Base-by-base conservation (phyloP, 164 flowering plant genomes). In the Macadamia tetraphylla region DNA sequence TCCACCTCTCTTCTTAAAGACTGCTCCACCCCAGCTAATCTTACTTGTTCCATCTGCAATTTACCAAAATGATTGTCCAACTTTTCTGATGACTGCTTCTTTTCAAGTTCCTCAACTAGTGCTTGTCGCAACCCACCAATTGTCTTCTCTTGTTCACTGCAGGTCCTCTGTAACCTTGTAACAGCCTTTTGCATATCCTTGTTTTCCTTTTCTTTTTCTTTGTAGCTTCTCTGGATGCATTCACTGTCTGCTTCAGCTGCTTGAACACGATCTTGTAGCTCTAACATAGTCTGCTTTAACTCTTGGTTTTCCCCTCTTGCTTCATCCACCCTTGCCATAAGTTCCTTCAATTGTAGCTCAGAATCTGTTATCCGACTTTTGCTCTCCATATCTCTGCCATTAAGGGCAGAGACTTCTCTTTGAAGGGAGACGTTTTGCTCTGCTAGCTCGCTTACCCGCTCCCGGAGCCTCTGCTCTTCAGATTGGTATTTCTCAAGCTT, bases 381-480 rank as follows among this genome's bases (percentile, higher is more conserved):
- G 72, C 74, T 80, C 65, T 88, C 92, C 56, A 67, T 64, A 71
- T 88, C 96, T 73, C 70, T 85, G 69, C 82, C 88, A 71, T 73
- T 80, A 48, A 81, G 75, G 13, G 86, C 79, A 63, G 90, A 86
- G 14, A 87, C 85, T 77, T 95, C 96, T 74, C 91, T 88, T 76
- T 92, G 99, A 49, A 92, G 84, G 3, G 89, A 83, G 55, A 92
- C 98, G 80, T 92, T 92, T 62, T 89, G 96, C 81, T 95, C 98
- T 44, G 98, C 98, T 7, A 95, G 87, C 73, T 95, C 97, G 75
- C 93, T 80, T 52, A 91, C 92, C 62, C 99, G 85, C 60, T 92
- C 93, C 18, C 98, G 86, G 32, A 95, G 90, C 80, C 93, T 89
- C 71, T 87, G 84, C 75, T 95, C 99, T 80, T 95, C 98, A 29